Base-by-base conservation (phyloP, 225 moss, liverwort and hornwort species). In the Sphagnum contortum region DNA sequence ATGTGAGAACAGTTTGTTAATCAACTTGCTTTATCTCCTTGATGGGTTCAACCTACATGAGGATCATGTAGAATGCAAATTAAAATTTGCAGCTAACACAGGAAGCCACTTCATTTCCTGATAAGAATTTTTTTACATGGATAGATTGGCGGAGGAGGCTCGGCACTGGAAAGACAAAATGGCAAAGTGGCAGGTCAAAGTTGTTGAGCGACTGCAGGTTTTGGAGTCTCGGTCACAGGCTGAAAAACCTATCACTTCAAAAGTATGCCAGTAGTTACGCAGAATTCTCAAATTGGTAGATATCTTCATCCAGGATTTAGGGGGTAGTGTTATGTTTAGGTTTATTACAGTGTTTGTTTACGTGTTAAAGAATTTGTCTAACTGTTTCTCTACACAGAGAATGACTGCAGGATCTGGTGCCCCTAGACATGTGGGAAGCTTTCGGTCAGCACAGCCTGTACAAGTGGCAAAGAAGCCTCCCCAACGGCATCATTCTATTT, bases 131-230 rank as follows among this genome's bases (percentile, higher is more conserved):
- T 6, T 60, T 13, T 6, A 6, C 12, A 6, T 60, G 14, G 6
- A 60, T 67, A 77, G 83, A 68, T 84, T 80, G 57, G 83, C 78
- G 59, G 84, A 85, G 48, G 89, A 83, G 54, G 80, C 88, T 6
- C 83, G 75, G 47, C 75, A 65, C 49, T 88, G 82, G 69, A 84
- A 82, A 70, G 82, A 88, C 57, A 96, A 96, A 73, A 79, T 96
- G 88, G 73, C 71, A 45, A 81, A 83, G 64, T 96, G 92, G 92
- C 88, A 90, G 69, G 79, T 75, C 56, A 90, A 85, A 75, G 80
- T 90, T 9, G 71, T 64, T 6, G 90, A 88, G 45, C 81, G 88
- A 62, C 74, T 92, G 69, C 88, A 83, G 55, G 80, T 88, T 59
- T 68, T 96, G 76, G 82, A 87, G 61, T 73, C 67, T 64, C 79